A percentile compares a stretch with the other conserved stretches of the same genome.
Evolutionary conservation across 140 eudicot species (phyloP).

Genomic region (Cichorium intybus): DNA sequence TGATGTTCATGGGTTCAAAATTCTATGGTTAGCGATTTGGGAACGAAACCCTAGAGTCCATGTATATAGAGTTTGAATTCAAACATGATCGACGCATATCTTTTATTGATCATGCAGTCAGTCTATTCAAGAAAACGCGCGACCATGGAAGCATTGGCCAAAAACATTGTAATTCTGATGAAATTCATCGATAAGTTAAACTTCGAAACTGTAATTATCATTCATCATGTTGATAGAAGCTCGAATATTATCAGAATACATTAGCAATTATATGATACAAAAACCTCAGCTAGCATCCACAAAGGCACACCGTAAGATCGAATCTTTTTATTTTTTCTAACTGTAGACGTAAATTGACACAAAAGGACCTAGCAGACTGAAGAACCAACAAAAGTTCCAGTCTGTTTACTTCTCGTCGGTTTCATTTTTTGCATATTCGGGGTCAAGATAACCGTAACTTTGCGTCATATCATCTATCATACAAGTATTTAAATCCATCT

Average conservation of each 20-base stretch:
- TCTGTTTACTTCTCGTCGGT: not conserved
- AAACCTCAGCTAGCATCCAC: conserved; percentile 3
- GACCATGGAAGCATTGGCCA: not conserved
- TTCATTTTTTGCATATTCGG: conserved; percentile 19
- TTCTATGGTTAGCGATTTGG: not conserved
- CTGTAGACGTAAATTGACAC: not conserved
- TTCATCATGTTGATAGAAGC: not conserved
- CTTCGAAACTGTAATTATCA: conserved; percentile 7
- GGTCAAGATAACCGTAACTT: conserved; percentile 4
- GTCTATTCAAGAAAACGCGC: not conserved
- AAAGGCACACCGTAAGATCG: not conserved
- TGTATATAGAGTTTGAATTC: not conserved
- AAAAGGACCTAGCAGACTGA: not conserved
- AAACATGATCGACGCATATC: not conserved
- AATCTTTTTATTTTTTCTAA: conserved; percentile 21
- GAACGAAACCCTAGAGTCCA: conserved; percentile 5
- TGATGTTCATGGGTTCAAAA: conserved; percentile 7
- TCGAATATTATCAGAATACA: not conserved
- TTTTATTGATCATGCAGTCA: not conserved
- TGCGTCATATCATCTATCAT: conserved; percentile 17
- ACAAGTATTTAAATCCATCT: conserved; percentile 18
- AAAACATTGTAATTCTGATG: not conserved
- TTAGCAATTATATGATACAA: conserved; percentile 8
- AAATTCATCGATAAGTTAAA: not conserved
- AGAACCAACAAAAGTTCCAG: not conserved